These are phyloP conservation scores for Ricinus communis DNA, from an alignment of 345 rosid species.

Conservation along the genomic window DNA sequence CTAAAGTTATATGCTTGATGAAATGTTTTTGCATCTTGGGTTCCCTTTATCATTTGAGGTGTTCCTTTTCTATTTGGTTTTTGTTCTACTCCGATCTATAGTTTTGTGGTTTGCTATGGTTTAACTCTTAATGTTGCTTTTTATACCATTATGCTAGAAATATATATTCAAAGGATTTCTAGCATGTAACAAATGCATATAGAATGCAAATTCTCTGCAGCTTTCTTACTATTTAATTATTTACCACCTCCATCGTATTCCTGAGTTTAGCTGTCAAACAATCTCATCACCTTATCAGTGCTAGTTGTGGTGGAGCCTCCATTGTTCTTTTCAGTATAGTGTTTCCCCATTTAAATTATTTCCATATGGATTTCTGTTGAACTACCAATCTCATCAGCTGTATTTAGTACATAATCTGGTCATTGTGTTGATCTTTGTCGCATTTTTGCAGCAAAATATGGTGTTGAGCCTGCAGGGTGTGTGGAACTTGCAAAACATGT, in stretches of 20 bases:
- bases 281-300: neutral
- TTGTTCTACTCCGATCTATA: neutral
- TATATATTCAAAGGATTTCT: neutral
- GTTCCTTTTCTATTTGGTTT: neutral
- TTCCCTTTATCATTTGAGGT: neutral
- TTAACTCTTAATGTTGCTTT: neutral
- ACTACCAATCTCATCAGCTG: neutral
- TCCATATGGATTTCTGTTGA: neutral
- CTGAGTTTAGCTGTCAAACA: neutral
- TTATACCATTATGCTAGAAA: neutral
- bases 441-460: conserved; percentile 72
- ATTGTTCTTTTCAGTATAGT: neutral
- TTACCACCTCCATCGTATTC: neutral
- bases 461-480: conserved; percentile 82
- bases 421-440: conserved; percentile 11
- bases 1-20: neutral
- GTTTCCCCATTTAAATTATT: neutral
- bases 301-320: neutral
- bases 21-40: neutral
- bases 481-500: conserved; percentile 79
- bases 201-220: too few species aligned
- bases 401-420: neutral
- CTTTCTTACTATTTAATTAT: neutral
- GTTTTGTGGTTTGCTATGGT: neutral
- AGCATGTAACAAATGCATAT: too few species aligned